Conservation (phyloP, 345 rosid genomes). For the Eucalyptus curtisii region DNA sequence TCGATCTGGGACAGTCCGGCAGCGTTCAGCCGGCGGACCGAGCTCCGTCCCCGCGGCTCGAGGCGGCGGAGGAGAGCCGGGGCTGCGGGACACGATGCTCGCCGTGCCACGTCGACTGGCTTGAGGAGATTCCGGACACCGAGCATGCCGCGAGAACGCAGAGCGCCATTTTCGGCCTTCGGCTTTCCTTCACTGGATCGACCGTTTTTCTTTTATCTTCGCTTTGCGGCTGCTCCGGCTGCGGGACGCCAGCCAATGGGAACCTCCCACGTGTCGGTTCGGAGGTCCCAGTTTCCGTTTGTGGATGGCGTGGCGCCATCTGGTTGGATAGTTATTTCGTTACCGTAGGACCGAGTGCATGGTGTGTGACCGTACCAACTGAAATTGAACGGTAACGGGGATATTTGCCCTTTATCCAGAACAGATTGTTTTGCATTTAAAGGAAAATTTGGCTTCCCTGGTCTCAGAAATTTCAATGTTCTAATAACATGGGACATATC, state of each 20-base stretch:
- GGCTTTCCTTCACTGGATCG: neutral
- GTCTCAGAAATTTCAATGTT: neutral
- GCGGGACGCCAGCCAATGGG: neutral
- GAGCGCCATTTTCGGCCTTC: conserved; percentile 24
- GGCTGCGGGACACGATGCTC: neutral
- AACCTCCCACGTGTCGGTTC: neutral
- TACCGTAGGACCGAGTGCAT: neutral
- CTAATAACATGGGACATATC: neutral
- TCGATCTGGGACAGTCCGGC: conserved; percentile 60
- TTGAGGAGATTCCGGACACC: conserved; percentile 17
- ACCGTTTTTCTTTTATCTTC: neutral
- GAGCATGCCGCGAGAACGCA: conserved; percentile 29
- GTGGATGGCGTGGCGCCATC: neutral
- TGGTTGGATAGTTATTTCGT: neutral
- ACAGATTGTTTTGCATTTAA: neutral
- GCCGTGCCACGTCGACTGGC: neutral
- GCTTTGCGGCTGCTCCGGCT: neutral
- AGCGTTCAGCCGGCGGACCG: conserved; percentile 12
- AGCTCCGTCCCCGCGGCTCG: neutral
- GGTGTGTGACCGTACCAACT: neutral
- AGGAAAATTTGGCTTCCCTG: neutral
- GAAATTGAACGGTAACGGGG: neutral
- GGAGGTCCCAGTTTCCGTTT: neutral
- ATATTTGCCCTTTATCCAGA: neutral
- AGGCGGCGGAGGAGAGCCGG: neutral